Evolutionary conservation across 805 yeast genomes (phyloP), one percentile per base, ranked within the genome.

Genomic region (Candida bentonensis): DNA sequence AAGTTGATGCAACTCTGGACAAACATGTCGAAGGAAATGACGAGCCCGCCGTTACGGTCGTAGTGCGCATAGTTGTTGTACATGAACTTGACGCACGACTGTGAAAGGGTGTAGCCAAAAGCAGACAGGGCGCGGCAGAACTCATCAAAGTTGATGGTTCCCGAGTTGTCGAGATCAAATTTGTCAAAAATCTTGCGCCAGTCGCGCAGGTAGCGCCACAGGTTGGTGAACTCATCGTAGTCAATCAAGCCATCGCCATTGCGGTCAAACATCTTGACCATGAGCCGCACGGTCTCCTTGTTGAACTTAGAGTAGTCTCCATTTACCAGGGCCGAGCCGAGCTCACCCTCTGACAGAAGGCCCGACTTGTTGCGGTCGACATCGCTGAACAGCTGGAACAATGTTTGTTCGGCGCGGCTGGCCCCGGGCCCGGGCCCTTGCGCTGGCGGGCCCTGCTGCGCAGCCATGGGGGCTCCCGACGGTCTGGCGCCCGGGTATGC

Each of bases 1-100:
- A 85, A 66, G 70, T 84, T 81, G 15, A 84, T 82, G 51, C 85
- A 69, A 44, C 83, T 71, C 57, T 85, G 94, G 22, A 85, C 86
- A 61, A 85, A 85, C 59, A 76, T 71, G 58, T 85, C 95, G 59
- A 85, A 85, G 47, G 82, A 77, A 61, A 85, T 64, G 36, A 56
- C 58, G 36, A 48, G 54, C 33, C 62, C 62, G 15, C 48, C 23
- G 41, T 48, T 46, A 20, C 62, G 49, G 48, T 54, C 54, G 25
- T 52, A 41, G 39, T 53, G 70, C 33, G 78, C 68, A 55, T 77
- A 79, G 46, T 69, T 70, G 50, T 68, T 73, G 55, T 78, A 80
- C 46, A 81, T 61, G 53, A 72, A 75, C 40, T 73, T 65, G 22
- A 76, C 77, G 50, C 77, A 68, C 51, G 70, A 74, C 15, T 74